phyloP scores from a whole-genome alignment of 2,329 filamentous ascomycete genomes.

The Aureobasidium uvarum region DNA sequence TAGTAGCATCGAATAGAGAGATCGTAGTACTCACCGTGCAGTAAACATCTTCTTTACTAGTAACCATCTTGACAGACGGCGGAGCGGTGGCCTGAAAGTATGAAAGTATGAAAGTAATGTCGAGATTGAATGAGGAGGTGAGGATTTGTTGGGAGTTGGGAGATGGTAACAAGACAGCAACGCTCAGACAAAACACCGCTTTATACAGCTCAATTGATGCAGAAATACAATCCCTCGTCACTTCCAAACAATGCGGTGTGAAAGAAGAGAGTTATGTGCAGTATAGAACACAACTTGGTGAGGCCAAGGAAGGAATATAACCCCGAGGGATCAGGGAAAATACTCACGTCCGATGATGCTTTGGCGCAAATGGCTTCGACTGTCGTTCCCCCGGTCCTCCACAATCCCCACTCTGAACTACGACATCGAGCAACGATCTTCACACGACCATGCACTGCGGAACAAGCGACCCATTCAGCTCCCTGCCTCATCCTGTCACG shows the following conservation, averaged over 20 bases:
- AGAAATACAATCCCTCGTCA: background rate
- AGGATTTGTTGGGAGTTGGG: conserved; percentile 12
- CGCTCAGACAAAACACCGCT: conserved; percentile 7
- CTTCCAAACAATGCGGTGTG: background rate
- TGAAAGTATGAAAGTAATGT: conserved; percentile 8
- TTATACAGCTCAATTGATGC: background rate
- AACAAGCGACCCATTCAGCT: background rate
- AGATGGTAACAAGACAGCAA: background rate
- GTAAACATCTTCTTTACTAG: conserved; percentile 58
- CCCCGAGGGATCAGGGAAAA: conserved; percentile 7
- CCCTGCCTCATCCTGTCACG: background rate
- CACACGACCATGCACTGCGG: conserved; percentile 1
- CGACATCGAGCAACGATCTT: conserved; percentile 19
- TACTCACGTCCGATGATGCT: conserved; percentile 11
- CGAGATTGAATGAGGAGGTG: conserved; percentile 7
- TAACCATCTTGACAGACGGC: conserved; percentile 31
- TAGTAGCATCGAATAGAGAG: background rate
- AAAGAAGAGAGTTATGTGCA: background rate
- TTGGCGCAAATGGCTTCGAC: background rate
- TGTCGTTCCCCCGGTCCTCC: conserved; percentile 2
- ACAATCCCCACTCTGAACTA: conserved; percentile 14
- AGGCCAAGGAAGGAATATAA: conserved; percentile 6
- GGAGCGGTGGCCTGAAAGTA: background rate
- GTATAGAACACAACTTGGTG: background rate
- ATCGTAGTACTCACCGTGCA: conserved; percentile 53